Evolutionary conservation across 768 basidiomycete species (phyloP), one percentile per base, ranked within the genome.

Genomic region (Cyclocybe aegerita): DNA sequence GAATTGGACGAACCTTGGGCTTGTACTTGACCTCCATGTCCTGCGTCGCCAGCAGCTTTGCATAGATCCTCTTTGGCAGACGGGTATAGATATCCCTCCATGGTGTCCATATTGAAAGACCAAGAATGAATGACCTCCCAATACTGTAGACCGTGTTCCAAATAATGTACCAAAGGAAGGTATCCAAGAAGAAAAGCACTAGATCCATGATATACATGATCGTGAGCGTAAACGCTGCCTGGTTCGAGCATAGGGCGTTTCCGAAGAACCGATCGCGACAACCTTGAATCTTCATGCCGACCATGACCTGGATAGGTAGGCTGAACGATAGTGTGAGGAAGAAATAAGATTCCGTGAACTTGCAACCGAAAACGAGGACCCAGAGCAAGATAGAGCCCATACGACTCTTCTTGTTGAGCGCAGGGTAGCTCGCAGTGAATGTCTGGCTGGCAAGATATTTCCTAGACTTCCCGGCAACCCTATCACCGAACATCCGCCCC

Each of bases 171-270:
- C 97, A 99, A 30, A 99, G 73, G 88, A 98, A 99, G 6, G 97
- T 99, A 74, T 99, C 97, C 70, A 99, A 78, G 82, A 98, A 99
- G 82, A 92, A 99, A 39, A 99, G 81, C 45, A 88, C 84, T 41
- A 99, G 73, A 65, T 98, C 97, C 96, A 98, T 98, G 76, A 97
- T 74, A 66, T 94, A 98, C 96, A 98, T 99, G 76, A 98, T 89
- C 48, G 97, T 84, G 64, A 99, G 71, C 7, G 96, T 88, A 71
- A 98, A 98, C 3, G 90, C 91, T 1, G 94, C 90, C 59, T 99
- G 97, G 66, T 98, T 95, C 42, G 76, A 74, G 72, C 97, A 99
- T 11, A 99, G 80, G 7, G 74, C 77, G 59, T 78, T 76, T 11
- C 94, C 95, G 54, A 98, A 93, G 68, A 82, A 84, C 67, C 82